A percentile compares a stretch with the other conserved stretches of the same genome.
Evolutionary conservation across 169 alveolate genomes (phyloP).

Genomic region (Plasmodium knowlesi): DNA sequence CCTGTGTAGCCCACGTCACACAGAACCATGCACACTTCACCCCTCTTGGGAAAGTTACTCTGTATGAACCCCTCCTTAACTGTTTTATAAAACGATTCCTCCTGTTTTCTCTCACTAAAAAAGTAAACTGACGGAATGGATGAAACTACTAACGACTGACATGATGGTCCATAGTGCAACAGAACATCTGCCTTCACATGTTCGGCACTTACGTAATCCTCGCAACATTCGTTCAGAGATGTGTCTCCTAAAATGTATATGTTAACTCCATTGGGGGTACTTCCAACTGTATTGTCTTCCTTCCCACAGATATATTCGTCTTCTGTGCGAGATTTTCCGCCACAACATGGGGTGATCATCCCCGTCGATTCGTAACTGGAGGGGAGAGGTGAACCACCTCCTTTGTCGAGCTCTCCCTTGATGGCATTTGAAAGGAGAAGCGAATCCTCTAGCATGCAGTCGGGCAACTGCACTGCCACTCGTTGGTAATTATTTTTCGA

Average conservation of each 20-base stretch:
- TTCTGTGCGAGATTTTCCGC: not conserved
- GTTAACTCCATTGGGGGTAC: not conserved
- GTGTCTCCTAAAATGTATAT: constrained; percentile 66
- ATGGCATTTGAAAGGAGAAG: constrained; percentile 14
- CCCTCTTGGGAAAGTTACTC: not conserved
- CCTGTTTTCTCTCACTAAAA: constrained; percentile 33
- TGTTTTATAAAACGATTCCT: not conserved
- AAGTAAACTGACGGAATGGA: constrained; percentile 45
- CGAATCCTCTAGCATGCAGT: constrained; percentile 56
- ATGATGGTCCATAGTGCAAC: constrained; percentile 55
- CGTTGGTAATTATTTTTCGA: constrained; percentile 12
- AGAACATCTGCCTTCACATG: constrained; percentile 72
- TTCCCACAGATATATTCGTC: not conserved
- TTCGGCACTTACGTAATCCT: constrained; percentile 66
- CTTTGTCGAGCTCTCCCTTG: not conserved
- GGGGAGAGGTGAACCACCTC: not conserved
- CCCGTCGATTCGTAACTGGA: not conserved
- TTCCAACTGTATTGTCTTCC: not conserved
- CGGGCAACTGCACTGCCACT: constrained; percentile 66
- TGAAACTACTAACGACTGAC: constrained; percentile 40
- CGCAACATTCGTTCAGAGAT: constrained; percentile 62
- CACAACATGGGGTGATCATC: not conserved
- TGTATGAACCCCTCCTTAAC: not conserved
- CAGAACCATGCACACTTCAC: constrained; percentile 18
- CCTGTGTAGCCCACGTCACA: constrained; percentile 21